phyloP scores from a whole-genome alignment of 2,329 filamentous ascomycete genomes.

The Aspergillus neoniger region DNA sequence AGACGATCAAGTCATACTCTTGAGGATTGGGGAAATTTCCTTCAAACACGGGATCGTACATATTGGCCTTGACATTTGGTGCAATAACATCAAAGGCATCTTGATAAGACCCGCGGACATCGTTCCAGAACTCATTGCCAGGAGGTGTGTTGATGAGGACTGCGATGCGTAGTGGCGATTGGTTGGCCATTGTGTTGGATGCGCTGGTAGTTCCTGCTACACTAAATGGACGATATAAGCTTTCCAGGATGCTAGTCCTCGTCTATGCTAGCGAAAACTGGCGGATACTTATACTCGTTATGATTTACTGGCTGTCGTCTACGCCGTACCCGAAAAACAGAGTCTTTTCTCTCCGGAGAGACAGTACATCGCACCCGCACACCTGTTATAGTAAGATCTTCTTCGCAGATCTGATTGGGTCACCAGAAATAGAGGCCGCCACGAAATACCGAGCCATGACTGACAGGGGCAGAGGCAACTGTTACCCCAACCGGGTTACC shows the following conservation, averaged over 20 bases:
- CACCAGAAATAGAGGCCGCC: too few relatives aligned
- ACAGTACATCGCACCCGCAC: background rate
- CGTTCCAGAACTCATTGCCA: slow-evolving; percentile 14
- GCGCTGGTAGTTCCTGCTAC: too few relatives aligned
- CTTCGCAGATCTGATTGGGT: too few relatives aligned
- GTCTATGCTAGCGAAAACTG: too few relatives aligned
- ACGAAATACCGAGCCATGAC: too few relatives aligned
- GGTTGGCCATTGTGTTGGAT: background rate
- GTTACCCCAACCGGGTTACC: background rate
- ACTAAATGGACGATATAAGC: too few relatives aligned
- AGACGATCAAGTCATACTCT: slow-evolving; percentile 42
- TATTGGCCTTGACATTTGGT: slow-evolving; percentile 19
- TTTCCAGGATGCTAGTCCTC: too few relatives aligned
- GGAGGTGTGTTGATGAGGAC: slow-evolving; percentile 12
- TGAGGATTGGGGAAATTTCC: slow-evolving; percentile 26
- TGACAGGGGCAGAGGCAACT: too few relatives aligned
- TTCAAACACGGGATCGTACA: slow-evolving; percentile 30
- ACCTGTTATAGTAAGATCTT: background rate
- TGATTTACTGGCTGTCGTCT: too few relatives aligned
- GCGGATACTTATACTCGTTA: too few relatives aligned
- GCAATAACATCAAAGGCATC: background rate
- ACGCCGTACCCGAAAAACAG: background rate
- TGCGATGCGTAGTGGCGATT: background rate
- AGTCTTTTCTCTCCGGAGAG: background rate
- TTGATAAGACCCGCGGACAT: slow-evolving; percentile 5